phyloP scores from a whole-genome alignment of 192 early-diverging fungal genomes.

The Coemansia sp. region DNA sequence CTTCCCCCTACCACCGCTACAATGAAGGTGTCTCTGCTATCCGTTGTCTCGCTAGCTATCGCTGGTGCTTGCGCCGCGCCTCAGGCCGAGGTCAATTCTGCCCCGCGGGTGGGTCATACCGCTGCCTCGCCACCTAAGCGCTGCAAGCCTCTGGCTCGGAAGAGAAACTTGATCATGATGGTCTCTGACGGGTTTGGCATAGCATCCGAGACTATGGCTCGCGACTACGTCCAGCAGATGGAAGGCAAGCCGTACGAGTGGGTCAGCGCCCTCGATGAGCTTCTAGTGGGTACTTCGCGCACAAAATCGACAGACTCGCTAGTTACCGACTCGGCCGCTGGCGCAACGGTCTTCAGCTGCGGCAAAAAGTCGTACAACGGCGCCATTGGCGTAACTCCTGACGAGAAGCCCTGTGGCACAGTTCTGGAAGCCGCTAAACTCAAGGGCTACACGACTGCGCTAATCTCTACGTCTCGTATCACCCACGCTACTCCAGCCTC shows the following conservation, averaged over 20 bases:
- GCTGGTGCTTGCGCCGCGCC: constrained; percentile 2
- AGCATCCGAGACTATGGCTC: constrained; percentile 59
- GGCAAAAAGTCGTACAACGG: constrained; percentile 58
- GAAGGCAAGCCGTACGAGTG: constrained; percentile 4
- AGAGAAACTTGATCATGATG: constrained; percentile 60
- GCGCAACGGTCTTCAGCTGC: constrained; percentile 60
- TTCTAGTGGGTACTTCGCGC: constrained; percentile 54
- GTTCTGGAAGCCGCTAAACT: constrained; percentile 61
- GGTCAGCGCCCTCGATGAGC: constrained; percentile 50
- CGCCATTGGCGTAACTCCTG: constrained; percentile 51
- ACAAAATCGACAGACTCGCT: constrained; percentile 53
- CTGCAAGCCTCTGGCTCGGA: background rate
- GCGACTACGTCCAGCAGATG: constrained; percentile 38
- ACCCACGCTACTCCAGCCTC: constrained; percentile 64
- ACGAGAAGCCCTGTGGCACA: constrained; percentile 55
- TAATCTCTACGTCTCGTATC: constrained; percentile 61
- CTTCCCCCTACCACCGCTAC: background rate
- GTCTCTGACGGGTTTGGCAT: constrained; percentile 63
- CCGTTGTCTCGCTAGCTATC: background rate
- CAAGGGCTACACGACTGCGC: constrained; percentile 48
- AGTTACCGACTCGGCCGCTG: constrained; percentile 63
- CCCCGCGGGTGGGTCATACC: background rate
- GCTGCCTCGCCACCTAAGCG: background rate
- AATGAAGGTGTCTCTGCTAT: constrained; percentile 6
- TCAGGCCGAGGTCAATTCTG: background rate